Evolutionary conservation across 495 filamentous ascomycete genomes (phyloP), one percentile per base, ranked within the genome.

Genomic region (Daldinia concentrica): DNA sequence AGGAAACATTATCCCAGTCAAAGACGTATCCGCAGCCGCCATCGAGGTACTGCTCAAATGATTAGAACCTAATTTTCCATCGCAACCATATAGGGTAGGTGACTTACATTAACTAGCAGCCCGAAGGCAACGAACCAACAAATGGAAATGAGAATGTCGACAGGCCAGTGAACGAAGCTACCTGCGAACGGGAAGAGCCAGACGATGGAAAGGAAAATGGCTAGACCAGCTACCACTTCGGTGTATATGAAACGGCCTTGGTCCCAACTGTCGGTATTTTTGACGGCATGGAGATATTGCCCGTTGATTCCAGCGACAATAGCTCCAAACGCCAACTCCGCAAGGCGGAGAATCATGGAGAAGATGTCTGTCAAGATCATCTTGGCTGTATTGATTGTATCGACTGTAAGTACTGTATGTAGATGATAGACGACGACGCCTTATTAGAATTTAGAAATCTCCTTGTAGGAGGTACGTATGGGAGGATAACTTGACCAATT

Each of bases 1-100:
- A 92, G 5, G 91, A 92, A 39, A 98, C 91, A 70, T 95, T 92
- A 69, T 91, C 89, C 66, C 95, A 97, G 78, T 98, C 90, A 15
- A 97, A 95, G n/a, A 97, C 91, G 58, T 81, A 82, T 56, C 89
- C 90, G 75, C 90, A 92, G 41, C 78, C 71, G 50, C 84, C 72
- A 15, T 79, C 66, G 29, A 82, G 59, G 43, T 84, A 70, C 75
- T 80, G 19, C 5, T 50, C 7, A 2, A 15, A 1, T 1, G 27
- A 26, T 76, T 59, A 78, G 56, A 59, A 50, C 58, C 29, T 14
- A 7, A 24, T 11, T 6, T 41, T 29, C 45, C 6, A 15, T 19
- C 14, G 41, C 24, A 14, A 27, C 14, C 14, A 17, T 22, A 11
- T 1, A 14, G 17, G 26, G 6, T 45, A 15, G 26, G 6, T 45